Evolutionary conservation across 768 basidiomycete genomes (phyloP), one percentile per base, ranked within the genome.

Genomic region (Boletus insuetus): DNA sequence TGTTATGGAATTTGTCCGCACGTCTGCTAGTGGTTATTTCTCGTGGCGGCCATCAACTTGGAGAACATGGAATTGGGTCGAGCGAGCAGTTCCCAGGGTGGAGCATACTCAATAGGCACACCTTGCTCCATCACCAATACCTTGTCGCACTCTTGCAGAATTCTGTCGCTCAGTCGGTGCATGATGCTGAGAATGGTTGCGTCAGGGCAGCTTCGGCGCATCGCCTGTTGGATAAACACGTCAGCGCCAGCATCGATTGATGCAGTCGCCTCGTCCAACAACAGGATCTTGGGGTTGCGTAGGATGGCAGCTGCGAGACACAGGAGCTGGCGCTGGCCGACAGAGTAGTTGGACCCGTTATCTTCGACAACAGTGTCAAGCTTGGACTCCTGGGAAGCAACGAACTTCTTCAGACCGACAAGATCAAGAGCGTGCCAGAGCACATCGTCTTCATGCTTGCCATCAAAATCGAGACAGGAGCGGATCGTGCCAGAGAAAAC

Each of bases 271-370:
- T 71, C 69, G 54, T 71, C 69, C 56, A 71, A 53, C 4, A 70
- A 55, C 7, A 71, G 49, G 42, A 71, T 71, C 43, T 49, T 66
- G 20, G 68, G 70, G 43, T 71, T 67, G 45, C 70, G 64, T 1
- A 71, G 58, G 56, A 69, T 65, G 40, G 67, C 69, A 38, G 56
- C 61, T 20, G 69, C 67, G 40, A 71, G 85, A 16, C 91, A 90
- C 26, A 98, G 69, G 11, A 95, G 73, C 73, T 97, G 95, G 64
- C 83, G 83, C 75, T 98, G 95, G 7, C 95, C 95, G 40, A 96
- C 96, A 59, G 89, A 92, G 58, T 94, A 73, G 50, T 81, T 86
- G 6, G 87, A 83, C 2, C 94, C 94, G 48, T 81, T 83, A 42
- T 79, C 83, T 2, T 92, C 91, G 5, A 97, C 75, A 40, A 76